phyloP scores from a whole-genome alignment of 1,284 basidiomycete species.

The Moesziomyces aphidis region DNA sequence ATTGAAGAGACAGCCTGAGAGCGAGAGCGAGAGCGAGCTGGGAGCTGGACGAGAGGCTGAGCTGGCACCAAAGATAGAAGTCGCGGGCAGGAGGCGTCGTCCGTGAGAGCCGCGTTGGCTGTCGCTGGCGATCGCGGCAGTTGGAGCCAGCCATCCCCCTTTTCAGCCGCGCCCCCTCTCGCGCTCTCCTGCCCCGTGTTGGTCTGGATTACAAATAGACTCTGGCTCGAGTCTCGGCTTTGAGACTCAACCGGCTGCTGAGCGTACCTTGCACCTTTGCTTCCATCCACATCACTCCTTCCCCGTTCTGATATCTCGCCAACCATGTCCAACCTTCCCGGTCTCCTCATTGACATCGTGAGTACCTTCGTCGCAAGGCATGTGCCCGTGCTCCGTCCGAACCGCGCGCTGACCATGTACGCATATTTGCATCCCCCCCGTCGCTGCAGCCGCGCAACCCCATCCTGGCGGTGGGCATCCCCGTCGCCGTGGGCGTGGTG shows the following conservation, averaged over 20 bases:
- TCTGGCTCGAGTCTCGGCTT: not conserved
- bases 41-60: too few relatives aligned
- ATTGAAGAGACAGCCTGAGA: too few relatives aligned
- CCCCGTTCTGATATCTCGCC: conserved; percentile 1
- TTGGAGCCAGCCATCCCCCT: too few relatives aligned
- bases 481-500: conserved; percentile 51
- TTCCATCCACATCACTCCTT: conserved; percentile 15
- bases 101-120: not conserved
- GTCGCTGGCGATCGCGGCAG: not conserved
- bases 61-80: not conserved
- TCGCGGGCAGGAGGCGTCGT: too few relatives aligned
- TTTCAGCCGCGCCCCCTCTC: not conserved
- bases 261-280: not conserved
- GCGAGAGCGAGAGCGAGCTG: too few relatives aligned
- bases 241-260: too few relatives aligned
- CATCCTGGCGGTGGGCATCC: conserved; percentile 61
- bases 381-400: too few relatives aligned
- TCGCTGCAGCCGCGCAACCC: conserved; percentile 57
- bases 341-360: conserved; percentile 53
- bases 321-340: conserved; percentile 53
- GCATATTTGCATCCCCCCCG: not conserved
- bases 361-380: conserved; percentile 1
- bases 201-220: not conserved
- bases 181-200: not conserved
- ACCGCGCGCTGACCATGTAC: not conserved